A percentile compares a stretch with the other conserved stretches of the same genome.
These are phyloP conservation scores for Microstegium vimineum DNA, from an alignment of 176 grass and related monocot genomes.

Conservation along the genomic window DNA sequence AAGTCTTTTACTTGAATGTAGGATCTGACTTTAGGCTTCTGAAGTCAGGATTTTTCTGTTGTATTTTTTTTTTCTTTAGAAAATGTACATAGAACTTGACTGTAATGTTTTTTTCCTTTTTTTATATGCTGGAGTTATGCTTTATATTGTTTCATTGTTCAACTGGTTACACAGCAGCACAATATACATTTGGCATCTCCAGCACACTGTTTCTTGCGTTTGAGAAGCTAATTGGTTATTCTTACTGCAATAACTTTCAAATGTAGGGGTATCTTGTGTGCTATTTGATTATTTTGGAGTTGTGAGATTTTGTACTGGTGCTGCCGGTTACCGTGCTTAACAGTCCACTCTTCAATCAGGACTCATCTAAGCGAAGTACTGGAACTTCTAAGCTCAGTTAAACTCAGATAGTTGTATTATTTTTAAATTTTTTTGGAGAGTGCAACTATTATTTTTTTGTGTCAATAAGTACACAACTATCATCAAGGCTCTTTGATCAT, in stretches of 20 bases:
- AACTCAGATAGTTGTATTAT: conserved; percentile 3
- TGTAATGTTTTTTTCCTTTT: not conserved
- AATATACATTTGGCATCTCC: not conserved
- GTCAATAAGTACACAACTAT: not conserved
- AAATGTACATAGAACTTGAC: not conserved
- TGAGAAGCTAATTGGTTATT: not conserved
- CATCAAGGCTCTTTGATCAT: not conserved
- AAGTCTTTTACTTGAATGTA: no score
- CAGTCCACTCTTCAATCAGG: conserved; percentile 2
- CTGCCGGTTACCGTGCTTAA: conserved; percentile 3
- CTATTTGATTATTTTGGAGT: conserved; percentile 16
- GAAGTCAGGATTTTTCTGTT: not conserved
- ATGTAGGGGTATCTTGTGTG: not conserved
- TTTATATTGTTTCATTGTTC: not conserved
- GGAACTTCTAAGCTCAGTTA: conserved; percentile 8
- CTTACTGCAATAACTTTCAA: not conserved
- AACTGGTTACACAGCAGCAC: not conserved
- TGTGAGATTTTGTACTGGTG: conserved; percentile 3
- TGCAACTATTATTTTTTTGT: not conserved
- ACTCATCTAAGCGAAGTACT: not conserved
- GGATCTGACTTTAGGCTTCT: no score
- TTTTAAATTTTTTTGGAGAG: not conserved
- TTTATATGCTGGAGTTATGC: not conserved
- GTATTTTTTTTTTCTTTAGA: not conserved
- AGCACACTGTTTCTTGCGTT: not conserved